These are phyloP conservation scores for Microascus cirrosus DNA, from an alignment of 2,329 filamentous ascomycete genomes.

Conservation along the genomic window DNA sequence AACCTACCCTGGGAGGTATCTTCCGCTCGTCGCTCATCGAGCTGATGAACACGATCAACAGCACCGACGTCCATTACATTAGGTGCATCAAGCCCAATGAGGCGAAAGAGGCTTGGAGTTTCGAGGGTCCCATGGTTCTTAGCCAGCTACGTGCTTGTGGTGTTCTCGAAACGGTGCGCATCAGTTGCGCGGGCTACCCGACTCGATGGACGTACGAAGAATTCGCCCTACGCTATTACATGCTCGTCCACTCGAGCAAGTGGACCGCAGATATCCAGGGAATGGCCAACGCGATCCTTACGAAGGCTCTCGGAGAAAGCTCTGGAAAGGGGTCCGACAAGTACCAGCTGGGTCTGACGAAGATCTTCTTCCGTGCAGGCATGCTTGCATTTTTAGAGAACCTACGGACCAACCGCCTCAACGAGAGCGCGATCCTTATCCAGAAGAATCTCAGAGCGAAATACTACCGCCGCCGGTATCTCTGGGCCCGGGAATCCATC, in stretches of 20 bases:
- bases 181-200: slow-evolving; percentile 93
- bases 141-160: slow-evolving; percentile 95
- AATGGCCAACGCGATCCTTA: slow-evolving; percentile 88
- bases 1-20: slow-evolving; percentile 93
- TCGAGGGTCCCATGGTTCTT: slow-evolving; percentile 96
- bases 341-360: slow-evolving; percentile 93
- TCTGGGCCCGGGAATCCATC: slow-evolving; percentile 75
- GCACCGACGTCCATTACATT: slow-evolving; percentile 97
- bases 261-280: slow-evolving; percentile 92
- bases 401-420: slow-evolving; percentile 77
- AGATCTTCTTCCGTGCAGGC: slow-evolving; percentile 98
- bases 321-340: slow-evolving; percentile 72
- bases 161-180: slow-evolving; percentile 96
- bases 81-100: slow-evolving; percentile 99
- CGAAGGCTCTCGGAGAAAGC: slow-evolving; percentile 72
- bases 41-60: slow-evolving; percentile 95
- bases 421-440: slow-evolving; percentile 92
- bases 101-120: slow-evolving; percentile 92
- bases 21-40: slow-evolving; percentile 98
- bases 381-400: slow-evolving; percentile 99
- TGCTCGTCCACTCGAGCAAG: slow-evolving; percentile 78
- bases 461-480: slow-evolving; percentile 85
- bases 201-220: slow-evolving; percentile 99
- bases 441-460: slow-evolving; percentile 96
- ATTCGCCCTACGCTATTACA: slow-evolving; percentile 95